phyloP scores from a whole-genome alignment of 148 eudicot species.

The Euryodendron excelsum region DNA sequence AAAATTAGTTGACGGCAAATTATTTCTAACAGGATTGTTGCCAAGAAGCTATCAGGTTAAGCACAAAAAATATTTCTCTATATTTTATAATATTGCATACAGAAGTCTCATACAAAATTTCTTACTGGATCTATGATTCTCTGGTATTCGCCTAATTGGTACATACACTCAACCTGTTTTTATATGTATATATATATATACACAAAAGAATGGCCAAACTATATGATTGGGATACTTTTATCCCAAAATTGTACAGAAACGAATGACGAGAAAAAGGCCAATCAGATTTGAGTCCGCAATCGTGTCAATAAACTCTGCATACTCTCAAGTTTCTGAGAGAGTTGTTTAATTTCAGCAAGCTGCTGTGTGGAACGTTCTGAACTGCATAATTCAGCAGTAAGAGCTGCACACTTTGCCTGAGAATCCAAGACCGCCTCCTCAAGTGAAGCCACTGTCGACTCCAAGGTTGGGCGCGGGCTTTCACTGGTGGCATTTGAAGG shows the following conservation, averaged over 20 bases:
- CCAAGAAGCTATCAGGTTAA: not conserved
- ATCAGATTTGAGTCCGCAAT: constrained; percentile 44
- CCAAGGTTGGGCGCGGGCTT: constrained; percentile 25
- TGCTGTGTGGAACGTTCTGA: constrained; percentile 46
- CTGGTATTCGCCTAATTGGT: not conserved
- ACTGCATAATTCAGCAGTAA: constrained; percentile 36
- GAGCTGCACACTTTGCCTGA: constrained; percentile 56
- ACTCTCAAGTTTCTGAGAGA: constrained; percentile 58
- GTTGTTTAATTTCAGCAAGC: constrained; percentile 54
- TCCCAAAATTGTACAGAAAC: constrained; percentile 16
- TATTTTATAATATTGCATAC: not conserved
- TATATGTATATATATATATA: constrained; percentile 17
- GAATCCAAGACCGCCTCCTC: constrained; percentile 61
- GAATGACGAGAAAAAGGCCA: not conserved
- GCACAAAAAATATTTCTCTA: not conserved
- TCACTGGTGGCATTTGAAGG: constrained; percentile 23
- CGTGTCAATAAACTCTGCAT: constrained; percentile 60
- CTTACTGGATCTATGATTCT: not conserved
- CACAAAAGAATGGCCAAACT: constrained; percentile 20
- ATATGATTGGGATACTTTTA: constrained; percentile 19
- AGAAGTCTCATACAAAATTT: constrained; percentile 9
- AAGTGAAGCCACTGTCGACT: constrained; percentile 54
- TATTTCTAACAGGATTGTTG: not conserved
- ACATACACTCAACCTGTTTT: not conserved
- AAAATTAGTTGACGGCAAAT: too few relatives aligned